Conservation (phyloP, 805 yeast genomes). For the Candida gorgasii region DNA sequence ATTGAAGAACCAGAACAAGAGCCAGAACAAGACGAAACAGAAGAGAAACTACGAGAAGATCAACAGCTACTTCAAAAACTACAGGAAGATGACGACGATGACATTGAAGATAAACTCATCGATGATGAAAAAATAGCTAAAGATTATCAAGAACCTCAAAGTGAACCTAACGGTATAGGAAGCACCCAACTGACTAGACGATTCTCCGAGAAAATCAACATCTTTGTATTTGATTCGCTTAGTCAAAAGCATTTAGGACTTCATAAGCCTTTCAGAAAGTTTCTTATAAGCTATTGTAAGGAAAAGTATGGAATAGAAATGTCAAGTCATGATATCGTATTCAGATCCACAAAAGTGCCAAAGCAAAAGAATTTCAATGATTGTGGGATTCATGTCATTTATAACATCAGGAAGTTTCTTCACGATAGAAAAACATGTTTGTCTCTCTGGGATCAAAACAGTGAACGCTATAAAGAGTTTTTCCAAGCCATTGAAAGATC, state of each 20-base stretch:
- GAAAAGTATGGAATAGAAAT: conserved; percentile 58
- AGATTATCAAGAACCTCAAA: no score
- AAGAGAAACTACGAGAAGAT: no score
- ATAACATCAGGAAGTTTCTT: conserved; percentile 63
- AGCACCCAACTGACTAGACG: background rate
- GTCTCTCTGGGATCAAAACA: conserved; percentile 43
- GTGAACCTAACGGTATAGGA: conserved; percentile 5
- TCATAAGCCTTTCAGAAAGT: conserved; percentile 52
- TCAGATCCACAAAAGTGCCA: conserved; percentile 63
- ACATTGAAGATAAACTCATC: no score
- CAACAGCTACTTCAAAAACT: no score
- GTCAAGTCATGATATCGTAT: conserved; percentile 45
- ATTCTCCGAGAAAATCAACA: conserved; percentile 25
- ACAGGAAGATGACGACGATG: no score
- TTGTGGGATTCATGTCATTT: conserved; percentile 91
- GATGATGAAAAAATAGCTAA: no score
- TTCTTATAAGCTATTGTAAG: conserved; percentile 66
- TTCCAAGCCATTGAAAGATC: conserved; percentile 32
- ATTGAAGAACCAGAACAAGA: no score
- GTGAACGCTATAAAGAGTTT: conserved; percentile 15
- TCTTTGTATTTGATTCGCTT: conserved; percentile 76
- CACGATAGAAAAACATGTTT: conserved; percentile 49
- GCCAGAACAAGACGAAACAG: no score
- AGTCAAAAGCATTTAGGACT: conserved; percentile 57
- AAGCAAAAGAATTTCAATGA: conserved; percentile 87